phyloP scores from a whole-genome alignment of 2,329 filamentous ascomycete genomes.

The Ophiosphaerella herpotricha region DNA sequence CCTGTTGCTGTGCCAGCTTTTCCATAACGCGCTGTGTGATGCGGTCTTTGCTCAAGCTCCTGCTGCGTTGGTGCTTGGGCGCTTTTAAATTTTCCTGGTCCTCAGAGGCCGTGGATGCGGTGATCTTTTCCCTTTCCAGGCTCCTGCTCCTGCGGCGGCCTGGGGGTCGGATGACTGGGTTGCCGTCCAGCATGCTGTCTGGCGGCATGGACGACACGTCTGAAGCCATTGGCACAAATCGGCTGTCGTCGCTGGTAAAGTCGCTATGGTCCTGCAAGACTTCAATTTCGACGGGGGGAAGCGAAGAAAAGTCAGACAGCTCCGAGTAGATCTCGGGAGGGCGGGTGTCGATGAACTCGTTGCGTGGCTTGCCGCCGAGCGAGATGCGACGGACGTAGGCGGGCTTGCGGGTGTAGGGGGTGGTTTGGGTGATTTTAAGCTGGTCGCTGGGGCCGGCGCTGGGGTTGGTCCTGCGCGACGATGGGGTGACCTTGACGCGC shows the following conservation, averaged over 20 bases:
- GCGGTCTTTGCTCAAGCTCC: slow-evolving; percentile 69
- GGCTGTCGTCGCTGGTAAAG: slow-evolving; percentile 61
- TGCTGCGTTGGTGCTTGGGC: slow-evolving; percentile 61
- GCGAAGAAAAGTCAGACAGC: slow-evolving; percentile 72
- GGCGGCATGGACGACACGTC: slow-evolving; percentile 84
- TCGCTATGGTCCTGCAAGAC: slow-evolving; percentile 75
- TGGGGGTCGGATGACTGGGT: slow-evolving; percentile 51
- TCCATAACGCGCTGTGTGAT: slow-evolving; percentile 72
- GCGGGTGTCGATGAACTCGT: slow-evolving; percentile 31
- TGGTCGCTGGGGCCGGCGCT: slow-evolving; percentile 67
- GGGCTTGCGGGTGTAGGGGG: slow-evolving; percentile 68
- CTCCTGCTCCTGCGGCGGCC: slow-evolving; percentile 58
- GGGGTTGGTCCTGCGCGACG: slow-evolving; percentile 55
- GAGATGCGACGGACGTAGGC: slow-evolving; percentile 72
- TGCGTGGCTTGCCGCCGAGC: slow-evolving; percentile 55
- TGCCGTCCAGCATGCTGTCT: slow-evolving; percentile 70
- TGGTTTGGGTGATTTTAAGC: slow-evolving; percentile 84
- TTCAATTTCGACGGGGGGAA: slow-evolving; percentile 84
- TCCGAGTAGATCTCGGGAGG: slow-evolving; percentile 67
- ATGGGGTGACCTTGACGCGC: slow-evolving; percentile 76
- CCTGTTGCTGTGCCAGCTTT: slow-evolving; percentile 62
- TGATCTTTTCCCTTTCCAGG: slow-evolving; percentile 48
- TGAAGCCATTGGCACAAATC: slow-evolving; percentile 71
- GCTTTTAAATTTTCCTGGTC: slow-evolving; percentile 59
- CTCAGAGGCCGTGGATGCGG: slow-evolving; percentile 21